A percentile compares a stretch with the other conserved stretches of the same genome.
Conservation (phyloP, 257 asterid genomes). For the Solanum ossicruentum region DNA sequence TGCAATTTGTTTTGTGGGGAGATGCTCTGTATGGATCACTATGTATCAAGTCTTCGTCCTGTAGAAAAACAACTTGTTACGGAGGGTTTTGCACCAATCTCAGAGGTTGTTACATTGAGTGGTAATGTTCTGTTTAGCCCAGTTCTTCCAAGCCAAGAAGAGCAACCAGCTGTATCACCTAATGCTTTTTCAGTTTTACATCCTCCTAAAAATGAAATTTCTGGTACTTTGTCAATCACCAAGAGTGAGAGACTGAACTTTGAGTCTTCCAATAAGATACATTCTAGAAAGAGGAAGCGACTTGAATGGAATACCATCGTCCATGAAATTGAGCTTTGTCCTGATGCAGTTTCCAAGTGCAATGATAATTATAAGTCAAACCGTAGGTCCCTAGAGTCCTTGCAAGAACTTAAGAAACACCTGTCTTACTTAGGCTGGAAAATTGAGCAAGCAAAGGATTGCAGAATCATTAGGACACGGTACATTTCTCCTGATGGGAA, state of each 20-base stretch:
- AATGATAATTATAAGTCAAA: neutral
- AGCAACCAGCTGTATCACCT: constrained; percentile 4
- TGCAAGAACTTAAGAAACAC: constrained; percentile 23
- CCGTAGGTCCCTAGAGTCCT: neutral
- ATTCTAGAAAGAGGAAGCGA: neutral
- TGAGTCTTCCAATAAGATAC: neutral
- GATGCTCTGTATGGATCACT: neutral
- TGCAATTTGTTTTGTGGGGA: neutral
- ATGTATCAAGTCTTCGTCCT: constrained; percentile 1
- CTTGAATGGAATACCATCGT: constrained; percentile 24
- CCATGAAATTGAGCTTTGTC: constrained; percentile 26
- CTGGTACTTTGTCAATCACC: neutral
- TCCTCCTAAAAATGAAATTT: constrained; percentile 1
- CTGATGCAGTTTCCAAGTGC: constrained; percentile 24
- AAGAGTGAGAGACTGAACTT: neutral
- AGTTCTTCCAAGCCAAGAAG: constrained; percentile 6
- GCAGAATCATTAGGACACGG: constrained; percentile 3
- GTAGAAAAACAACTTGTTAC: constrained; percentile 3
- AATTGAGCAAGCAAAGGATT: constrained; percentile 15
- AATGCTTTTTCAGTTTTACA: constrained; percentile 6
- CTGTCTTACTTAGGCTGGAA: constrained; percentile 46
- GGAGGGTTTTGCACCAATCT: neutral
- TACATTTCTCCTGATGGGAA: constrained; percentile 30
- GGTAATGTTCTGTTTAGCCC: neutral
- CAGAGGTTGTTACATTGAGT: neutral